phyloP scores from a whole-genome alignment of 495 filamentous ascomycete genomes.

The Hypoxylon rickii region DNA sequence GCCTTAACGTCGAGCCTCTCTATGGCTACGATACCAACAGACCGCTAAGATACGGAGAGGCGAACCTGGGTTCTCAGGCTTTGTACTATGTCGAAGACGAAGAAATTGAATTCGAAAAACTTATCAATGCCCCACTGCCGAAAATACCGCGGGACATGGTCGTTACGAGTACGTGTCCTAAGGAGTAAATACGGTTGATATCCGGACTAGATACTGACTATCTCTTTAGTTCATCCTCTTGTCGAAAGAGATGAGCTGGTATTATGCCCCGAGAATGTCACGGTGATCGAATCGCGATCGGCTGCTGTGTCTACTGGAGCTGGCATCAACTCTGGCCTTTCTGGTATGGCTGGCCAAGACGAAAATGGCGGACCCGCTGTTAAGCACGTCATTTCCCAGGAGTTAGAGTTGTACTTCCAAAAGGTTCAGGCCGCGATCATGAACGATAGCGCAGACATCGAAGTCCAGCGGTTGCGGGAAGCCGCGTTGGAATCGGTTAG shows the following conservation, averaged over 20 bases:
- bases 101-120: conserved; percentile 96
- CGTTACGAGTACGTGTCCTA: conserved; percentile 71
- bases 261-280: conserved; percentile 93
- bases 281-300: conserved; percentile 74
- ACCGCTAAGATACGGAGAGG: conserved; percentile 88
- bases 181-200: background rate
- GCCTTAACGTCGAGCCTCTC: conserved; percentile 89
- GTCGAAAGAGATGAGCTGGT: conserved; percentile 96
- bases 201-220: conserved; percentile 17
- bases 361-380: conserved; percentile 85
- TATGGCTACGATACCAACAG: conserved; percentile 93
- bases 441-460: conserved; percentile 79
- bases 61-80: conserved; percentile 88
- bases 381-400: conserved; percentile 93
- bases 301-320: conserved; percentile 88
- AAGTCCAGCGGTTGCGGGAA: conserved; percentile 67
- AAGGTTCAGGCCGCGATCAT: conserved; percentile 85
- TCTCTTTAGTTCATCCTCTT: conserved; percentile 80
- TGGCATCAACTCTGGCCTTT: conserved; percentile 77
- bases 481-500: conserved; percentile 81
- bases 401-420: conserved; percentile 96
- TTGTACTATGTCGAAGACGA: conserved; percentile 98
- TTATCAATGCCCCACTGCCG: conserved; percentile 93
- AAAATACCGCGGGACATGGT: conserved; percentile 92
- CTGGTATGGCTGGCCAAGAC: conserved; percentile 80